phyloP scores from a whole-genome alignment of 2,329 filamentous ascomycete species.

The Madurella mycetomatis region DNA sequence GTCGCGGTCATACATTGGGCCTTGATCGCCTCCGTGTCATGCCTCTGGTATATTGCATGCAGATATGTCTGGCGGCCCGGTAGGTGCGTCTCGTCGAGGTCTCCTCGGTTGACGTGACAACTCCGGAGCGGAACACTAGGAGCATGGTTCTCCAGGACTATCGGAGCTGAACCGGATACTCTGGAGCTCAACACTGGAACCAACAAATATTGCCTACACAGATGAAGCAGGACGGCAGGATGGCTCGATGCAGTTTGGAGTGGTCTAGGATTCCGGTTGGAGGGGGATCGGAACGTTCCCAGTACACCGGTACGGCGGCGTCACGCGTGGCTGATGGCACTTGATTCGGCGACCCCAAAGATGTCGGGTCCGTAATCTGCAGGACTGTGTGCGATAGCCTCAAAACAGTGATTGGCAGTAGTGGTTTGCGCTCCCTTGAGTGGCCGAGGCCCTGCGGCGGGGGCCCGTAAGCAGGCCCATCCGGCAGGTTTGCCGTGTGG shows the following conservation, averaged over 20 bases:
- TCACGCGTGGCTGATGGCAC: conserved; percentile 17
- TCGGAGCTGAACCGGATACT: neutral
- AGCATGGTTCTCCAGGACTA: neutral
- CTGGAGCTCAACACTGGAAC: conserved; percentile 10
- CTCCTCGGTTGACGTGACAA: conserved; percentile 14
- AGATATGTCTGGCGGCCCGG: conserved; percentile 14
- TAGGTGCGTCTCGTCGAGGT: conserved; percentile 1
- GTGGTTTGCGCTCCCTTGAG: neutral
- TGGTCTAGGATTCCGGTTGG: conserved; percentile 5
- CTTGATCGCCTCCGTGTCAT: conserved; percentile 12
- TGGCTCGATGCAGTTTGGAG: conserved; percentile 11
- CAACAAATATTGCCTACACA: conserved; percentile 1
- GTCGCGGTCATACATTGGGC: conserved; percentile 21
- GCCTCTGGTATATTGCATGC: conserved; percentile 13
- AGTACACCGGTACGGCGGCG: conserved; percentile 14
- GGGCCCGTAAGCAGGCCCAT: conserved; percentile 11
- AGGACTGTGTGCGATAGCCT: conserved; percentile 7
- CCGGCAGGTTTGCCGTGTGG: conserved; percentile 9
- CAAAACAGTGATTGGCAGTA: conserved; percentile 17
- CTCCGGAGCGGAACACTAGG: conserved; percentile 3
- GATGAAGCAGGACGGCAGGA: neutral
- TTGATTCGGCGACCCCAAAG: conserved; percentile 7
- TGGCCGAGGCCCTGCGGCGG: conserved; percentile 10
- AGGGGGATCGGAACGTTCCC: conserved; percentile 9
- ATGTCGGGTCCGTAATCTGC: conserved; percentile 9